A percentile compares a stretch with the other conserved stretches of the same genome.
Evolutionary conservation across 2,329 filamentous ascomycete species (phyloP).

Genomic region (Epichloe sibirici): DNA sequence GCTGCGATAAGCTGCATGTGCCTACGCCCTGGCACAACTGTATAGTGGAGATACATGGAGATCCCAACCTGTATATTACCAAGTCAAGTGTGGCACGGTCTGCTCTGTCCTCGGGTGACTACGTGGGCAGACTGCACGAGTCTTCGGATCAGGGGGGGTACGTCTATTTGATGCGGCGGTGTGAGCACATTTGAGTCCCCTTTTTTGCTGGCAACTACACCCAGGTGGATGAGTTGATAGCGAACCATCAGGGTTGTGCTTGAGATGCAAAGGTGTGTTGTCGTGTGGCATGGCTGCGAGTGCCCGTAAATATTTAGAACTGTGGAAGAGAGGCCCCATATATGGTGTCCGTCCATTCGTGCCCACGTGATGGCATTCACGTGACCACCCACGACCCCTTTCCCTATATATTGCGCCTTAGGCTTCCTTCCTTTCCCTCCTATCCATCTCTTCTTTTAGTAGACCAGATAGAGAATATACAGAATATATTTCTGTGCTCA

Average conservation of each 20-base stretch:
- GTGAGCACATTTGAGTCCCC: background rate
- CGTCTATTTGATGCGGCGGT: background rate
- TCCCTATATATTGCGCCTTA: too few species aligned
- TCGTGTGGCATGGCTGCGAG: too few species aligned
- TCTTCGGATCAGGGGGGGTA: background rate
- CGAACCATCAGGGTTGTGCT: too few species aligned
- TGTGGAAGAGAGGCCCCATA: too few species aligned
- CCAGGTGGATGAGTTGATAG: too few species aligned
- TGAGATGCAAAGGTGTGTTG: too few species aligned
- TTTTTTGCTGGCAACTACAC: background rate
- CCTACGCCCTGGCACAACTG: slow-evolving; percentile 33
- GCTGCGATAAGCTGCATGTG: slow-evolving; percentile 18
- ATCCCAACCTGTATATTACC: slow-evolving; percentile 11
- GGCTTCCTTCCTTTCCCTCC: too few species aligned
- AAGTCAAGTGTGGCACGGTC: slow-evolving; percentile 10
- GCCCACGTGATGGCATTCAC: too few species aligned
- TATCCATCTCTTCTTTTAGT: background rate
- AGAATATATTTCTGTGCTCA: too few species aligned
- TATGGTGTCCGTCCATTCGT: too few species aligned
- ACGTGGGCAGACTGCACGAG: slow-evolving; percentile 1
- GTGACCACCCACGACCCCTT: too few species aligned
- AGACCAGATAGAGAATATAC: background rate
- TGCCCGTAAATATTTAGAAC: too few species aligned
- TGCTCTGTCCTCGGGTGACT: slow-evolving; percentile 6
- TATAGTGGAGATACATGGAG: slow-evolving; percentile 17